Evolutionary conservation across 306 rosid genomes (phyloP), one percentile per base, ranked within the genome.

Genomic region (Canavalia gladiata): DNA sequence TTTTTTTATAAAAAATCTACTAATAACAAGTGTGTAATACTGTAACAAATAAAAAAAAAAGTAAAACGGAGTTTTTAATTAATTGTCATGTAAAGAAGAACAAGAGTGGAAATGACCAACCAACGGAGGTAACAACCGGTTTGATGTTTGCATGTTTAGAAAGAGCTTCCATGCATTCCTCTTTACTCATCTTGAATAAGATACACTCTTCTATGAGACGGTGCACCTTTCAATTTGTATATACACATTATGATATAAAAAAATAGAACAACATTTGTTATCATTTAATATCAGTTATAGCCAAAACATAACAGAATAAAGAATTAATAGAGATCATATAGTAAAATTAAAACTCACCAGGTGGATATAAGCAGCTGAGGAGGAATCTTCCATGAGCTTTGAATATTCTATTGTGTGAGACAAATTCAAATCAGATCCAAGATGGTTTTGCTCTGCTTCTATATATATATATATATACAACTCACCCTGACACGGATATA

Each of bases 141-240:
- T 91, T 81, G 83, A 95, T 90, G 57, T 93, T 92, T 81, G 98
- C 99, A 83, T 90, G 98, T 75, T 88, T 93, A 47, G 93, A 92
- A 25, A 95, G 96, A 80, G 98, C 96, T 81, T 95, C 99, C 97
- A 89, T 88, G 94, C 99, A 91, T 65, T 95, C 94, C 85, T 93
- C 99, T 82, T 83, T 92, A 89, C 76, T 88, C 99, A 93, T 93
- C 80, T 93, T 90, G 90, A 95, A 95, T 63, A 95, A 55, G 5
- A 95, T 85, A 71, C 99, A 93, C 92, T 91, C 97, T 76, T 95
- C 99, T 5, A 95, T 95, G 73, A 95, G 28, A 66, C 87, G 99
- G 75, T 95, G 99, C 85, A 95, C 98, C 98, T 37, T 2, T 2
- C 3, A 2, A 37, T 37, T 37, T 94, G 47, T 59, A 7, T 25